Evolutionary conservation across 1,284 basidiomycete species (phyloP), one percentile per base, ranked within the genome.

Genomic region (Sanghuangporus weigelae): DNA sequence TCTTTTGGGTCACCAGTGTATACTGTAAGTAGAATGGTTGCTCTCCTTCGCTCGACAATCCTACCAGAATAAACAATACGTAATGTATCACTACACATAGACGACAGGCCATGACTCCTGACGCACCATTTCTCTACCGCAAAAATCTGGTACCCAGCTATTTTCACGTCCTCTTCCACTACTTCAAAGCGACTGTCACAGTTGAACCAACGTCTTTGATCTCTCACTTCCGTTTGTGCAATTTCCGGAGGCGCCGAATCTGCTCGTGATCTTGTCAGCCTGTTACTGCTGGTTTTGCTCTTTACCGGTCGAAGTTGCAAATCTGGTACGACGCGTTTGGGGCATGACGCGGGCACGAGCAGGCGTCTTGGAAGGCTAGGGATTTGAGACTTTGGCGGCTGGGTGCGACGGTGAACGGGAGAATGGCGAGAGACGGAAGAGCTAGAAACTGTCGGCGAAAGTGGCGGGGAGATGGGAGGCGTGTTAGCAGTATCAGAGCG

Each of bases 61-160:
- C 86, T 88, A 70, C 48, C 58, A 59, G 36, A 31, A 61, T 42
- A 53, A 58, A 14, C 44, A n/a, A n/a, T n/a, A n/a, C 44, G 16
- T 11, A 19, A n/a, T 26, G 49, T 21, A 39, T 35, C 58, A 49
- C 56, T 48, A 46, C 39, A n/a, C 48, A 46, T 16, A 12, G 31
- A 11, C 44, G 21, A 55, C 12, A 65, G 42, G 60, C 61, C 55
- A 21, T 14, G 16, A 46, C 44, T 19, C 21, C 16, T 23, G 42
- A 69, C 79, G 62, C 69, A 85, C 90, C 90, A 93, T 74, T 89
- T 90, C 77, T 93, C 87, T 7, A 93, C 91, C 0, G 89, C 90
- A 72, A 92, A 92, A 64, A 92, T 79, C 73, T 91, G 89, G 74
- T 85, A 92, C 1, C 87, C 87, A 38, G 73, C 73, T 44, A 85